phyloP scores from a whole-genome alignment of 1,284 basidiomycete species.

The Papiliotrema laurentii region DNA sequence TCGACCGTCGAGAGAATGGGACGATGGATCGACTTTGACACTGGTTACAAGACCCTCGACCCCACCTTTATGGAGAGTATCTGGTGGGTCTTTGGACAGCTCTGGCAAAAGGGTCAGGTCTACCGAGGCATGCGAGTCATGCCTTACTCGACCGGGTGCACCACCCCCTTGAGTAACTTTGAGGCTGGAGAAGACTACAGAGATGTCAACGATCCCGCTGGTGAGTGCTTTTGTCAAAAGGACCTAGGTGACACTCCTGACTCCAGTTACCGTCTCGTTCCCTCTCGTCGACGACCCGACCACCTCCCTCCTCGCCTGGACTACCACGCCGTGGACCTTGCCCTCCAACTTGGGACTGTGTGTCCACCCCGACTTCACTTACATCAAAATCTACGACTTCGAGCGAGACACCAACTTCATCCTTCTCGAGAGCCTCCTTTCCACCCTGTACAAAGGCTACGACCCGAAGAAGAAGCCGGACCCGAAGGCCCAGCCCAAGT shows the following conservation, averaged over 20 bases:
- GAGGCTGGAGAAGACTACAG: conserved; percentile 92
- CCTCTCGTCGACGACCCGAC: conserved; percentile 86
- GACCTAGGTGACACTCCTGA: not conserved
- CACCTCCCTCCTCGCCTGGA: conserved; percentile 94
- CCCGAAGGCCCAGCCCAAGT: conserved; percentile 82
- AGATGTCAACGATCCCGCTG: conserved; percentile 91
- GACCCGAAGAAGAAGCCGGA: conserved; percentile 47
- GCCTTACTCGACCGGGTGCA: conserved; percentile 97
- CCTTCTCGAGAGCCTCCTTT: conserved; percentile 81
- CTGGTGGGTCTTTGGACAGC: conserved; percentile 98
- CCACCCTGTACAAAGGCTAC: conserved; percentile 92
- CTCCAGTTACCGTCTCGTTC: conserved; percentile 78
- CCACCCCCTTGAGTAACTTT: conserved; percentile 96
- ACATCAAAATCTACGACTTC: conserved; percentile 95
- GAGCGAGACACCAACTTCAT: conserved; percentile 87
- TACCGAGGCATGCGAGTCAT: conserved; percentile 93
- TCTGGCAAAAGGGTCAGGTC: conserved; percentile 89
- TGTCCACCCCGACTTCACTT: conserved; percentile 92
- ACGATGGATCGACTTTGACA: conserved; percentile 99
- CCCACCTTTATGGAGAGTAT: conserved; percentile 94
- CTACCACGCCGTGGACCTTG: conserved; percentile 97
- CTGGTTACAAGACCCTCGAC: conserved; percentile 98
- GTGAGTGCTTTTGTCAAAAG: conserved; percentile 49
- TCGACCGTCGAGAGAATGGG: conserved; percentile 95
- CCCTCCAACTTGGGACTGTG: conserved; percentile 94